Conservation (phyloP, 176 grass and related monocot genomes). For the Areca catechu region DNA sequence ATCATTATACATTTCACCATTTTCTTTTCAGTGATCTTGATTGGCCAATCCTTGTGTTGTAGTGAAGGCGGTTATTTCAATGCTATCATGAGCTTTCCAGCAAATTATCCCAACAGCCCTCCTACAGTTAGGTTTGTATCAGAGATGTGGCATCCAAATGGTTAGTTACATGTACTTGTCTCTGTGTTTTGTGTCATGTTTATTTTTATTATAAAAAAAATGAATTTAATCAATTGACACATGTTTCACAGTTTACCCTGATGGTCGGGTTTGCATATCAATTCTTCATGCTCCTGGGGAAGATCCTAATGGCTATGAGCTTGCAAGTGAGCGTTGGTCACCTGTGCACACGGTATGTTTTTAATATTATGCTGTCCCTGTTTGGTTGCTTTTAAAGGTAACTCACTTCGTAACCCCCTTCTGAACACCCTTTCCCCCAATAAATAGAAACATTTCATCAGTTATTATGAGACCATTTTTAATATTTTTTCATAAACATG, state of each 20-base stretch:
- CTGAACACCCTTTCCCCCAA: too few relatives aligned
- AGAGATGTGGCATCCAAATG: conserved; percentile 38
- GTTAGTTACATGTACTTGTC: conserved; percentile 4
- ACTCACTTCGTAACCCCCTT: too few relatives aligned
- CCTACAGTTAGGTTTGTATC: conserved; percentile 26
- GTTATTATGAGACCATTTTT: too few relatives aligned
- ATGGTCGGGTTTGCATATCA: conserved; percentile 20
- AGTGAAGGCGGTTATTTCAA: conserved; percentile 36
- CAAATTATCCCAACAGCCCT: conserved; percentile 25
- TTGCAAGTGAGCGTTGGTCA: conserved; percentile 16
- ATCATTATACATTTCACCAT: too few relatives aligned
- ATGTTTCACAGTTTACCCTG: conserved; percentile 9
- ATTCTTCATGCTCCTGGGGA: conserved; percentile 19
- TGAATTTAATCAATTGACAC: not conserved
- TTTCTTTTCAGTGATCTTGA: too few relatives aligned
- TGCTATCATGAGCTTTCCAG: conserved; percentile 33
- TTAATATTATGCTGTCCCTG: too few relatives aligned
- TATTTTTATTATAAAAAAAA: not conserved
- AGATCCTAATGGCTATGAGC: conserved; percentile 20
- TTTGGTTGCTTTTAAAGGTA: too few relatives aligned
- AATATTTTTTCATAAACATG: too few relatives aligned
- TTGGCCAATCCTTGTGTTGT: not conserved
- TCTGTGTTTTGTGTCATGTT: not conserved
- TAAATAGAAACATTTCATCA: too few relatives aligned
- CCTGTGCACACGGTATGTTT: conserved; percentile 14